Base-by-base conservation (phyloP, 208 protist genomes). In the Vickermania spadyakhi region DNA sequence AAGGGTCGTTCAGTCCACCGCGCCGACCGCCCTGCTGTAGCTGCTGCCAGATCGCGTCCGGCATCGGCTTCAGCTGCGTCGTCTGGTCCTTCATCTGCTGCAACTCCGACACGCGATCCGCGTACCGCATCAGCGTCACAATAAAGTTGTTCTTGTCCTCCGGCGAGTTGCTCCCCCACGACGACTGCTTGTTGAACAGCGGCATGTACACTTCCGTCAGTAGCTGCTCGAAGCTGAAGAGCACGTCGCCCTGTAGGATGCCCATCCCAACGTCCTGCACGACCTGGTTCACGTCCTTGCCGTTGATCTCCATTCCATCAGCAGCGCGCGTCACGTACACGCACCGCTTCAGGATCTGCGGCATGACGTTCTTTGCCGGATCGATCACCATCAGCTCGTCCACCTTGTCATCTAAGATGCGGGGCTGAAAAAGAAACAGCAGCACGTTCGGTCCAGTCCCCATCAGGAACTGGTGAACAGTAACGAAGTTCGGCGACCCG, bases 181-280 rank as follows among this genome's bases (percentile, higher is more conserved):
- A 63, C 28, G 60, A 62, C 59, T 84, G 70, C 42, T 77, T 76
- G 70, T 91, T 92, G 68, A 96, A 79, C 55, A 95, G 63, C 18
- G 91, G 91, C 5, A 83, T 90, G 84, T 96, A 96, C 51, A 96
- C 86, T 67, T 96, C 87, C 55, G 79, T 92, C 21, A 94, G 66
- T 26, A 96, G 76, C 56, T 94, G 84, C 72, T 94, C 86, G 70
- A 79, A 92, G 67, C 86, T 92, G 22, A 76, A 68, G 41, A 94
- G 71, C 18, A 93, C 65, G 64, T 96, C 87, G 41, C 66, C 79
- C 26, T 91, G 75, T 51, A 96, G 76, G 28, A 86, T 65, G 5
- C 91, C 91, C 85, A 96, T 94, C 27, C 66, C 64, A 42, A 96
- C 41, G 22, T 93, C 86, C 61, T 94, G 87, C 61, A 94, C 80